These are phyloP conservation scores for Sporothrix brasiliensis DNA, from an alignment of 2,329 filamentous ascomycete species.

Conservation along the genomic window DNA sequence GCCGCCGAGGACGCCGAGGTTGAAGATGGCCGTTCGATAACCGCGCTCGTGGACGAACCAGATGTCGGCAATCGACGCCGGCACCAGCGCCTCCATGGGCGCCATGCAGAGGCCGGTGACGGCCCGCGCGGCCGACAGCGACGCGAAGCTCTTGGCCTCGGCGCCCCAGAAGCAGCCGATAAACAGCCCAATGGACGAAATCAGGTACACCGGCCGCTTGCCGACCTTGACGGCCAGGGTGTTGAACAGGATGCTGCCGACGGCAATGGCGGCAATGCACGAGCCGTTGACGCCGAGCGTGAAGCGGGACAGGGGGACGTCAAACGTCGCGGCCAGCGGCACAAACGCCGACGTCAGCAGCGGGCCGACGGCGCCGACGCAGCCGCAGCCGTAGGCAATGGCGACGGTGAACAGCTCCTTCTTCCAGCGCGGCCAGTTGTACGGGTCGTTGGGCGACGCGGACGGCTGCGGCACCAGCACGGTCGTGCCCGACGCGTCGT, in stretches of 20 bases:
- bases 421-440: conserved; percentile 50
- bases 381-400: conserved; percentile 46
- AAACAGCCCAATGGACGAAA: conserved; percentile 43
- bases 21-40: conserved; percentile 47
- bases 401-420: conserved; percentile 46
- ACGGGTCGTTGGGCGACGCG: conserved; percentile 51
- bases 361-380: conserved; percentile 48
- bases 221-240: conserved; percentile 46
- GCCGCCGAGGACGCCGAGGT: conserved; percentile 47
- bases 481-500: conserved; percentile 43
- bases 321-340: conserved; percentile 42
- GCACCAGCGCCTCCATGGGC: conserved; percentile 46
- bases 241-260: conserved; percentile 45
- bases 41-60: conserved; percentile 51
- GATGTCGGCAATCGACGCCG: conserved; percentile 48
- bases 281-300: conserved; percentile 45
- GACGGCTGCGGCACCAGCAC: conserved; percentile 56
- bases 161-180: conserved; percentile 45
- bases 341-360: conserved; percentile 45
- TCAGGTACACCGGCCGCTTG: conserved; percentile 45
- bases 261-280: conserved; percentile 43
- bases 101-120: conserved; percentile 46
- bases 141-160: conserved; percentile 41
- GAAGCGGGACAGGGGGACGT: conserved; percentile 42
- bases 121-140: conserved; percentile 43